phyloP scores from a whole-genome alignment of 2,329 filamentous ascomycete genomes.

The Aureobasidium zeae region DNA sequence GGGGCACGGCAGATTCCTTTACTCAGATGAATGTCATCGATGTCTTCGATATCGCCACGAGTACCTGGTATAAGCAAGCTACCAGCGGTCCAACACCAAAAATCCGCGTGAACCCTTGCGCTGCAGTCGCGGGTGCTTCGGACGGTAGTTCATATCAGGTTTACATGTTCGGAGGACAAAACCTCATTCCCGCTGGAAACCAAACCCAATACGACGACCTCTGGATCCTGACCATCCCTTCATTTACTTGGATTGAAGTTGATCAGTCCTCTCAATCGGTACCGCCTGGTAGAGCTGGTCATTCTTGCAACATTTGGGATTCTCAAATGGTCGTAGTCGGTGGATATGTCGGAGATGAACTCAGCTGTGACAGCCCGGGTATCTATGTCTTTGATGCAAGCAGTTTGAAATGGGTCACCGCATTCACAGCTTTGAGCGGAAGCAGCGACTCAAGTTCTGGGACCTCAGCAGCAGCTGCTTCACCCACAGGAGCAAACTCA shows the following conservation, averaged over 20 bases:
- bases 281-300: conserved; percentile 57
- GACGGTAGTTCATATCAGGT: conserved; percentile 65
- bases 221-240: conserved; percentile 72
- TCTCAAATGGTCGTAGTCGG: conserved; percentile 73
- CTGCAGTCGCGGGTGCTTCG: conserved; percentile 58
- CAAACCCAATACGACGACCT: conserved; percentile 59
- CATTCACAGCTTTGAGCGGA: conserved; percentile 57
- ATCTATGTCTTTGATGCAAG: conserved; percentile 72
- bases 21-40: conserved; percentile 64
- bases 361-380: conserved; percentile 57
- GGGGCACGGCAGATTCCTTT: conserved; percentile 59
- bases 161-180: conserved; percentile 71
- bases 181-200: conserved; percentile 52
- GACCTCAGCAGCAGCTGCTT: background rate
- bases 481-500: conserved; percentile 15
- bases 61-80: conserved; percentile 64
- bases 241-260: conserved; percentile 70
- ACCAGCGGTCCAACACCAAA: conserved; percentile 52
- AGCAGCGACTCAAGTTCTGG: conserved; percentile 37
- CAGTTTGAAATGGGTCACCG: conserved; percentile 56
- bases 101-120: conserved; percentile 57
- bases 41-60: conserved; percentile 65
- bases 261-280: conserved; percentile 39
- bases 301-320: conserved; percentile 69
- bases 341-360: conserved; percentile 53